Evolutionary conservation across 2,329 filamentous ascomycete genomes (phyloP).

Genomic region (Stromatinia cepivora): DNA sequence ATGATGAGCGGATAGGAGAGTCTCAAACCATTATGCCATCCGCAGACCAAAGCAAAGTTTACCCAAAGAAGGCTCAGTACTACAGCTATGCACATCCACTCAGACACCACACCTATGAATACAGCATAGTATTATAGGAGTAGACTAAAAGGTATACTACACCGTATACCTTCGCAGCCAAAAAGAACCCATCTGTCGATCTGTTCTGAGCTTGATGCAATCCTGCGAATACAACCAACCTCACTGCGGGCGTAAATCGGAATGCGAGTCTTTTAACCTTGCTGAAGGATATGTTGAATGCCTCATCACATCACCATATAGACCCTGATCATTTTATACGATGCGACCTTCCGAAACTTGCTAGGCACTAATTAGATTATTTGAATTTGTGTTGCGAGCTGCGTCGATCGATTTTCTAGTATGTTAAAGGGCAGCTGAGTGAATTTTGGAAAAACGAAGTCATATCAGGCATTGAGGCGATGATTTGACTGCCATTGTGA

Average conservation of each 20-base stretch:
- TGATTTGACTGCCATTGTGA: too few relatives aligned
- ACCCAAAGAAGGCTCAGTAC: neutral
- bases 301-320: slow-evolving; percentile 52
- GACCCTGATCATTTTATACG: neutral
- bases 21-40: too few relatives aligned
- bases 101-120: neutral
- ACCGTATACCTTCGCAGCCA: slow-evolving; percentile 79
- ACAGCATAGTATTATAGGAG: neutral
- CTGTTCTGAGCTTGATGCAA: slow-evolving; percentile 86
- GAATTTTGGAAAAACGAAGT: too few relatives aligned
- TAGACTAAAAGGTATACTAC: neutral
- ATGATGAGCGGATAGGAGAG: neutral
- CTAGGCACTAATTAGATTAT: neutral
- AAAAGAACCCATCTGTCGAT: slow-evolving; percentile 92
- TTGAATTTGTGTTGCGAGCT: neutral
- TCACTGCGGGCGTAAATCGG: slow-evolving; percentile 94
- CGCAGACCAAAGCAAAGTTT: neutral
- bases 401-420: neutral
- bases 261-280: slow-evolving; percentile 85
- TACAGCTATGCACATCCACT: neutral
- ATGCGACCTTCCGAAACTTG: neutral
- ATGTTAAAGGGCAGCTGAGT: too few relatives aligned
- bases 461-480: too few relatives aligned
- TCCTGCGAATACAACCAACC: slow-evolving; percentile 87
- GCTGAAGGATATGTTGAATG: slow-evolving; percentile 77